Evolutionary conservation across 176 grass and related monocot species (phyloP), one percentile per base, ranked within the genome.

Genomic region (Aegilops sharonensis): DNA sequence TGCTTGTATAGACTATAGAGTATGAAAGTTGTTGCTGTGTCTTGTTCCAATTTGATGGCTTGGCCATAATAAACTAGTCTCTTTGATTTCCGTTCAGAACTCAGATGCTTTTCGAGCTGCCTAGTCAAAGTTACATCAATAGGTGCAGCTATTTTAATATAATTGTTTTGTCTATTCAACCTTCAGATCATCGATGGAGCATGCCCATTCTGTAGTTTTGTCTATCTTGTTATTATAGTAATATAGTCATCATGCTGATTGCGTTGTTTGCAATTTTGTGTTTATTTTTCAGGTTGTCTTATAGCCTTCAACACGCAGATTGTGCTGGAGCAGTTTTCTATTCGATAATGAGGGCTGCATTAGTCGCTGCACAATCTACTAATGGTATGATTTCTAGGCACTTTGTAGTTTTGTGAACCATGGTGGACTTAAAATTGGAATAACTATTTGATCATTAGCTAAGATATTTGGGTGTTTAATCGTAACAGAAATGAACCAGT

Each of bases 271-370:
- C 57, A 48, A 57, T 88, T 42, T 82, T 45, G 8, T 85, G 34
- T 78, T 75, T 83, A 42, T 66, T 57, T 83, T 89, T 82, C 90
- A 98, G 97, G 94, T 79, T 98, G 62, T 89, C 92, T 79, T 98
- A 88, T 77, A 94, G 87, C 77, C 92, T 92, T 81, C 85, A 95
- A 78, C 92, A 96, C 61, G 85, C 90, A 3, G 97, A 98, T 74
- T 95, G 92, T 91, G 94, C 87, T 77, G 94, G 93, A 78, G 94
- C 97, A 59, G 50, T 96, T 67, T 98, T 94, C 81, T 92, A 91
- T 36, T 89, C 92, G 17, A 75, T 95, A 71, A 94, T 94, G 85
- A 92, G 87, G 78, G 88, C 88, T 74, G 97, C 92, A 66, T 47
- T 96, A 85, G 64, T 78, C 78, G 78, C 88, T 90, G 86, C 88